Conservation (phyloP, 2,329 filamentous ascomycete genomes). For the Aspergillus hiratsukae region DNA sequence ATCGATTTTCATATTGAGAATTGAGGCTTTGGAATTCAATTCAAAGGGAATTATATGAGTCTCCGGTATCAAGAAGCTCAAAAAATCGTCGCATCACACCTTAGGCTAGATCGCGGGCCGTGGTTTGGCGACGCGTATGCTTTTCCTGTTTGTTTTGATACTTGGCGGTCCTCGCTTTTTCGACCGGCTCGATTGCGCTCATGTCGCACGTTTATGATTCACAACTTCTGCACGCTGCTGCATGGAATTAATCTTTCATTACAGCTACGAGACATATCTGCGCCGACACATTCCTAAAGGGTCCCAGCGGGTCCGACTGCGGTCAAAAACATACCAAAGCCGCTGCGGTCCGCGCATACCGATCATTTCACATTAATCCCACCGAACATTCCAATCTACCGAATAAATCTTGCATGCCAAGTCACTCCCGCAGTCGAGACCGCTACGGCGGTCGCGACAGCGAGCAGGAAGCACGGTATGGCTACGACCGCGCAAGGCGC, state of each 20-base stretch:
- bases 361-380: neutral
- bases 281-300: neutral
- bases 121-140: neutral
- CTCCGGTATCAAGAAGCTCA: neutral
- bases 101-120: neutral
- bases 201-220: neutral
- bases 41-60: neutral
- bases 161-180: neutral
- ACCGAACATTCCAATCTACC: neutral
- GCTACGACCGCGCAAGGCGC: constrained; percentile 7
- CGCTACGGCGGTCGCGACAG: constrained; percentile 23
- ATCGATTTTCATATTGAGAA: neutral
- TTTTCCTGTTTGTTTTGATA: neutral
- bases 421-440: constrained; percentile 31
- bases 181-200: neutral
- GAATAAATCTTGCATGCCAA: constrained; percentile 22
- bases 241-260: neutral
- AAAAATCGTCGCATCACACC: neutral
- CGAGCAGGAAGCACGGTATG: constrained; percentile 14
- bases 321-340: neutral
- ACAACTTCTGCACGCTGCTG: neutral
- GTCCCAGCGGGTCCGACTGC: neutral
- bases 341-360: neutral
- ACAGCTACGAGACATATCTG: neutral
- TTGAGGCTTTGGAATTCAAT: neutral